Conservation (phyloP, 345 rosid genomes). For the Salix udensis region DNA sequence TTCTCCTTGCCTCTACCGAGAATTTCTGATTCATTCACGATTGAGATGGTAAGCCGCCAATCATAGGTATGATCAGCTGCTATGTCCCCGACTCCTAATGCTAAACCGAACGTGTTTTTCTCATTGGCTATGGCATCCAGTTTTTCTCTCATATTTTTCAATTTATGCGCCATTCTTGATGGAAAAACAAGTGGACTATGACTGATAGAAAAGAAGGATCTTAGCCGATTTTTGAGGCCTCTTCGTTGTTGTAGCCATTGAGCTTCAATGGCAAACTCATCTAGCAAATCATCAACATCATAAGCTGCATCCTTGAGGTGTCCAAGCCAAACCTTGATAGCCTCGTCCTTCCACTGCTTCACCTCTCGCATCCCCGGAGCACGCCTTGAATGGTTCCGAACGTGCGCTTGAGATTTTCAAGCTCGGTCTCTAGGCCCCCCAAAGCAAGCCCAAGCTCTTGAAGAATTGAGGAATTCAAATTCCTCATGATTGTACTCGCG, state of each 20-base stretch:
- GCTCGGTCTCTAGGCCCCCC: neutral
- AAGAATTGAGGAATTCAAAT: neutral
- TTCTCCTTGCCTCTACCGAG: neutral
- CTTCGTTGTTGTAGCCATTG: neutral
- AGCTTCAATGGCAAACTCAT: constrained; percentile 1
- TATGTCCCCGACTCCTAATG: no score
- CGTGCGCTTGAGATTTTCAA: neutral
- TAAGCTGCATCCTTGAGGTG: constrained; percentile 5
- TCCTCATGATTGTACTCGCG: neutral
- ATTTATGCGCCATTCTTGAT: neutral
- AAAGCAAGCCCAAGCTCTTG: neutral
- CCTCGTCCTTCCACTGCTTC: constrained; percentile 1
- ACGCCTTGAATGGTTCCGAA: constrained; percentile 3
- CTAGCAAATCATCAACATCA: constrained; percentile 7
- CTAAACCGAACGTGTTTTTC: neutral
- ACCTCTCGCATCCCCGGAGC: constrained; percentile 11
- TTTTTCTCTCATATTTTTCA: neutral
- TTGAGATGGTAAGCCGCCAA: neutral
- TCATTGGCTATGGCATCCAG: constrained; percentile 8
- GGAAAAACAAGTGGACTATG: neutral
- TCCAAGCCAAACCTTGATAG: neutral
- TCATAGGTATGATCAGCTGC: neutral
- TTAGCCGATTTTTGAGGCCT: neutral
- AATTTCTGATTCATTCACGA: constrained; percentile 1
- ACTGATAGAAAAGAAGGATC: neutral